Evolutionary conservation across 2,329 filamentous ascomycete genomes (phyloP), one percentile per base, ranked within the genome.

Genomic region (Neoascochyta sp.): DNA sequence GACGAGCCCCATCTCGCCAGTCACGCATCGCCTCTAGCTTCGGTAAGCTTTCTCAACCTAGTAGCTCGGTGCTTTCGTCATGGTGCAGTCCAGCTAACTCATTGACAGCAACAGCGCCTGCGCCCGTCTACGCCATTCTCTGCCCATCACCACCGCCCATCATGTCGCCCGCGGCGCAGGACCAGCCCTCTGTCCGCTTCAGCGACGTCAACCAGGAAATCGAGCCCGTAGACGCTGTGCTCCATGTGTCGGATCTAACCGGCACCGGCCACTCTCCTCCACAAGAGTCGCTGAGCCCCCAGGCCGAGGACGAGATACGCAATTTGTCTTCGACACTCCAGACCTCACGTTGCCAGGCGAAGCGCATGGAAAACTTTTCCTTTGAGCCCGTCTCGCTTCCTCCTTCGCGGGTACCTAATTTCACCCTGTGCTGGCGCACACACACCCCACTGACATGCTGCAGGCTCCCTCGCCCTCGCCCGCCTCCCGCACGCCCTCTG

Each of bases 311-410:
- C 34, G 76, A 89, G 54, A 70, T 93, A 34, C 77, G 76, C 45
- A 80, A 79, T 37, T 68, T 95, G 39, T 81, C 84, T 28, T 77
- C 80, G 47, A 81, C 78, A 14, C 69, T 94, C 15, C 83, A 87
- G 44, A 78, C 79, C 41, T 75, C 80, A 25, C 79, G 82, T 49
- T 73, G 95, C 39, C 89, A 95, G 66, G 83, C 89, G 50, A 76
- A 80, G 34, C 79, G 89, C 43, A 78, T 94, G 71, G 84, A 83
- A 57, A 86, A 88, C 57, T 94, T 87, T 65, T 81, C 83, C 23
- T 96, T 89, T 55, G 89, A 95, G 60, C 83, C 90, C 18, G 81
- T 95, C 43, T 96, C 92, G 19, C 72, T 96, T 29, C 90, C 92
- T 20, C 74, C 78, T 17, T 90, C 86, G 24, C 77, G 86, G 66